A percentile compares a stretch with the other conserved stretches of the same genome.
These are phyloP conservation scores for Aschersonia sp. DNA, from an alignment of 2,329 filamentous ascomycete species.

Conservation along the genomic window DNA sequence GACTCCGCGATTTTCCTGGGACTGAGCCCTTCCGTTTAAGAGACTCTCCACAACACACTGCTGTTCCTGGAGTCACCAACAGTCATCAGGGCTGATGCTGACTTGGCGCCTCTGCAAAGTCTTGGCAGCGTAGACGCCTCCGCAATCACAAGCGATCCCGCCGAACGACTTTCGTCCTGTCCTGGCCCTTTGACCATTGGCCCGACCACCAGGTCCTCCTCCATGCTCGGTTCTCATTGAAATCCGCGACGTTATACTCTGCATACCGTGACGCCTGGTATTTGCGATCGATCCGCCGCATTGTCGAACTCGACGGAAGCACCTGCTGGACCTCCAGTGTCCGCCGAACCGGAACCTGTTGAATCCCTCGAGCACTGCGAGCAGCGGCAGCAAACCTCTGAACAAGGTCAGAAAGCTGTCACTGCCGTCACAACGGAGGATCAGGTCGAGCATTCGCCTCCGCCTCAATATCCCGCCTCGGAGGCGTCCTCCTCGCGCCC, in stretches of 20 bases:
- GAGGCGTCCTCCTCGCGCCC: slow-evolving; percentile 39
- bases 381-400: slow-evolving; percentile 8
- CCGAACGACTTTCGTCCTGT: not conserved
- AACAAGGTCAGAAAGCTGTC: slow-evolving; percentile 9
- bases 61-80: too few species aligned
- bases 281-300: slow-evolving; percentile 17
- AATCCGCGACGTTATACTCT: too few species aligned
- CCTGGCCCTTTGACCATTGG: not conserved
- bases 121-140: not conserved
- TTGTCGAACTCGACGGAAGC: slow-evolving; percentile 21
- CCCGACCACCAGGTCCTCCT: not conserved
- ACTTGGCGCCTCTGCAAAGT: not conserved
- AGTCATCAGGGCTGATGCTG: not conserved
- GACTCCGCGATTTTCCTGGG: too few species aligned
- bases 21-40: too few species aligned
- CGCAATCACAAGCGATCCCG: not conserved
- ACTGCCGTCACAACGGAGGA: slow-evolving; percentile 8
- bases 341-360: slow-evolving; percentile 15
- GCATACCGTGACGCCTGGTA: slow-evolving; percentile 6
- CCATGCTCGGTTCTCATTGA: not conserved
- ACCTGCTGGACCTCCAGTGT: slow-evolving; percentile 19
- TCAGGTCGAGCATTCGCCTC: slow-evolving; percentile 32
- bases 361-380: slow-evolving; percentile 14
- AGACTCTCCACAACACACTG: too few species aligned
- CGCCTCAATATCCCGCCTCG: slow-evolving; percentile 43